Evolutionary conservation across 768 basidiomycete genomes (phyloP).

Genomic region (Lyophyllum semitale): DNA sequence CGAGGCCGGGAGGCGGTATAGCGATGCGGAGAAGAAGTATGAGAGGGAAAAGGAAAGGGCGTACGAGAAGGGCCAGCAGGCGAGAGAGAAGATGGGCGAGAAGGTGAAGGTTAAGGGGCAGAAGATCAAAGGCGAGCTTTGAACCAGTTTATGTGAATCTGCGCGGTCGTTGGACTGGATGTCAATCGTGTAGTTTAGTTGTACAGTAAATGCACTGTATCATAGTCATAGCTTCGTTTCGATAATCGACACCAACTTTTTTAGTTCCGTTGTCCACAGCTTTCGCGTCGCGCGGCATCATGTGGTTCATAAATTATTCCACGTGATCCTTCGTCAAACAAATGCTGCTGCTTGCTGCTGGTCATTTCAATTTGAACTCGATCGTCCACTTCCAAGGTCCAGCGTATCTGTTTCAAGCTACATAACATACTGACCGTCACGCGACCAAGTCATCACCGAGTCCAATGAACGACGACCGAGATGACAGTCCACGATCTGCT

Average conservation of each 20-base stretch:
- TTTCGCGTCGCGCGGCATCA: too few species aligned
- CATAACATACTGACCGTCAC: too few species aligned
- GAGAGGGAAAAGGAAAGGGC: conserved; percentile 27
- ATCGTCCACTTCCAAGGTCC: too few species aligned
- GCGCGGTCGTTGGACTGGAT: neutral
- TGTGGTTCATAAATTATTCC: too few species aligned
- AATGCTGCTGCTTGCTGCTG: too few species aligned
- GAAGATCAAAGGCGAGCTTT: conserved; percentile 43
- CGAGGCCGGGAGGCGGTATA: conserved; percentile 18
- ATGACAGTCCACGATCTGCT: too few species aligned
- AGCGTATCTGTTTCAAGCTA: too few species aligned
- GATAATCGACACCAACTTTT: neutral
- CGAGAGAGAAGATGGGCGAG: conserved; percentile 35
- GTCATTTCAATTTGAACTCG: too few species aligned
- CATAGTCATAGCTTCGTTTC: neutral
- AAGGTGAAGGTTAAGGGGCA: conserved; percentile 38
- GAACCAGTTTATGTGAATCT: conserved; percentile 1
- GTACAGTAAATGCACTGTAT: neutral
- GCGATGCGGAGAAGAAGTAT: conserved; percentile 12
- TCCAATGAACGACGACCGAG: too few species aligned
- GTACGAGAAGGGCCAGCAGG: conserved; percentile 29
- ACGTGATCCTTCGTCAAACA: too few species aligned
- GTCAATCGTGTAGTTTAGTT: neutral
- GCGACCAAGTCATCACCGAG: too few species aligned
- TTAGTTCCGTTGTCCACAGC: too few species aligned